A percentile compares a stretch with the other conserved stretches of the same genome.
Evolutionary conservation across 2,329 filamentous ascomycete genomes (phyloP).

Genomic region (Penicillium sp.): DNA sequence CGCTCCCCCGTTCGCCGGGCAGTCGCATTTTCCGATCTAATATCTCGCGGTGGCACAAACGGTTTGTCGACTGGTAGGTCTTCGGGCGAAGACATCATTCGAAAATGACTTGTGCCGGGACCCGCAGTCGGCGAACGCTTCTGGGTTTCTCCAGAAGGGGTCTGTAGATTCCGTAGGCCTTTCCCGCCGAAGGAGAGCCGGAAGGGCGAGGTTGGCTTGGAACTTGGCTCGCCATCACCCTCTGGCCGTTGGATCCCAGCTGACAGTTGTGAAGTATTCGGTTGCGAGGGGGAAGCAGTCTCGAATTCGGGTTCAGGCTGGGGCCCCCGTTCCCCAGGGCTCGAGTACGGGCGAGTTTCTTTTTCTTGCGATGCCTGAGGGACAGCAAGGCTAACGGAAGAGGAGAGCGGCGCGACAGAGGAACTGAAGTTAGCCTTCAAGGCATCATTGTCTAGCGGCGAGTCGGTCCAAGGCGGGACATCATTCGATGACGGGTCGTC

Average conservation of each 20-base stretch:
- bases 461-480: conserved; percentile 26
- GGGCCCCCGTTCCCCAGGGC: conserved; percentile 30
- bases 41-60: conserved; percentile 28
- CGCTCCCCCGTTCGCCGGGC: conserved; percentile 33
- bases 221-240: conserved; percentile 31
- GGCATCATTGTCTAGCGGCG: conserved; percentile 28
- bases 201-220: conserved; percentile 42
- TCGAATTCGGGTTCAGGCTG: conserved; percentile 25
- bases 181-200: conserved; percentile 41
- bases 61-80: conserved; percentile 29
- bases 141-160: conserved; percentile 27
- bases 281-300: conserved; percentile 26
- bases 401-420: conserved; percentile 32
- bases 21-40: conserved; percentile 27
- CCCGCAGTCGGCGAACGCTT: conserved; percentile 35
- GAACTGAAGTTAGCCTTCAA: conserved; percentile 27
- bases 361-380: conserved; percentile 32
- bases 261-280: conserved; percentile 33
- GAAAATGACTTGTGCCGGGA: conserved; percentile 29
- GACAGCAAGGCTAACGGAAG: conserved; percentile 33
- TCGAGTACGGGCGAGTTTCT: conserved; percentile 35
- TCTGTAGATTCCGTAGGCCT: conserved; percentile 27
- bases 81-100: conserved; percentile 36
- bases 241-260: conserved; percentile 25
- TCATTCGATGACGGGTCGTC: conserved; percentile 28